Conservation (phyloP, 202 grass and related monocot species). For the Setaria italica region DNA sequence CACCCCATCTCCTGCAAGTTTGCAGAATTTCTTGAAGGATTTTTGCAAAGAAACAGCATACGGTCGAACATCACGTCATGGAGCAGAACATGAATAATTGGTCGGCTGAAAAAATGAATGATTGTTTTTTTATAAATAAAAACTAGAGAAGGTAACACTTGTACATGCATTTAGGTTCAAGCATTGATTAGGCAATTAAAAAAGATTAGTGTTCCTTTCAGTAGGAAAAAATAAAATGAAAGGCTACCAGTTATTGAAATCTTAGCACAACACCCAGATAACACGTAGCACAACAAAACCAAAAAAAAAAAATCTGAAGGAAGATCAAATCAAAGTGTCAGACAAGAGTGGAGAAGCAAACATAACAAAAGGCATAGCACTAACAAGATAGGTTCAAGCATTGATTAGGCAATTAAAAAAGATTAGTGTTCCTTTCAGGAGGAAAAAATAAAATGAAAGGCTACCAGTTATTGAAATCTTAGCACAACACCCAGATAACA, state of each 20-base stretch:
- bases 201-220: background rate
- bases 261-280: slow-evolving; percentile 2
- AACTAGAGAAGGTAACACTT: background rate
- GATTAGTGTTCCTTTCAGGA: no score
- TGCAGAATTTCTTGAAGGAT: background rate
- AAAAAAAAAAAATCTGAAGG: background rate
- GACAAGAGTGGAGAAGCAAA: slow-evolving; percentile 8
- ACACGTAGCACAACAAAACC: background rate
- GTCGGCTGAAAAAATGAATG: background rate
- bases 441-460: slow-evolving; percentile 11
- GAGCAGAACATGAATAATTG: background rate
- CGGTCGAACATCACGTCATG: background rate
- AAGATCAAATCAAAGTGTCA: background rate
- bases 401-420: no score
- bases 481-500: slow-evolving; percentile 2
- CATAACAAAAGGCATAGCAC: background rate
- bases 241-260: background rate
- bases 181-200: background rate
- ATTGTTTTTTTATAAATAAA: background rate
- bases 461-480: background rate
- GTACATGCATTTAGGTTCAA: background rate
- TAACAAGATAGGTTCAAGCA: background rate
- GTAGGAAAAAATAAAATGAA: slow-evolving; percentile 2
- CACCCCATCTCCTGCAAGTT: slow-evolving; percentile 63
- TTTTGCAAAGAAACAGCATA: background rate